Evolutionary conservation across 2,329 filamentous ascomycete genomes (phyloP), one percentile per base, ranked within the genome.

Genomic region (Claviceps spartinae): DNA sequence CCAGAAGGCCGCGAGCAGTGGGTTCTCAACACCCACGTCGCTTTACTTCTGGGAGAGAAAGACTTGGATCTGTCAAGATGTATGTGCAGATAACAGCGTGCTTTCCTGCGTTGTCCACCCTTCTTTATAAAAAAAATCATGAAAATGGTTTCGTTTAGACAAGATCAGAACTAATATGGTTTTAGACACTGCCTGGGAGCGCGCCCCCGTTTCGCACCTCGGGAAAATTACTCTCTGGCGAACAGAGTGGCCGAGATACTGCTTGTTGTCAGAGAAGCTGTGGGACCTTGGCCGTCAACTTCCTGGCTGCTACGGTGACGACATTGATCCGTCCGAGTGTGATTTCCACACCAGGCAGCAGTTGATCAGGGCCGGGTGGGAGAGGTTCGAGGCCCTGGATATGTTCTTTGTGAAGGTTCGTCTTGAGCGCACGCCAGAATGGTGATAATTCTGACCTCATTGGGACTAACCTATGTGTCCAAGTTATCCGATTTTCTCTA

Each of bases 371-470:
- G 72, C 75, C 44, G 75, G 77, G 14, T 72, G 71, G 66, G 69
- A 76, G 52, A 72, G 70, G 58, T 82, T 83, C 62, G 65, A 72
- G 54, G 71, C 72, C 18, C 75, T 77, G 61, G 76, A 83, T 57
- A 73, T 83, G 72, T 85, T 84, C 62, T 83, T 84, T 59, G 76
- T 85, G 56, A 83, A 82, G 72, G 79, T 83, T 66, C 55, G 50
- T 42, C 20, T 5, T 26, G 14, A 30, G 16, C 43, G 9, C 24
- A 44, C 13, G 20, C 38, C 38, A 5, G 13, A 14, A 37, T 30
- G 37, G 34, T 41, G 26, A 52, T 36, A 20, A 24, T 46, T 16
- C 30, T 49, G 48, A 47, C 49, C 16, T 36, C 5, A 9, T 18
- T 7, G 30, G 2, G 8, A 7, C 9, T 16, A 40, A 40, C 38